phyloP scores from a whole-genome alignment of 495 filamentous ascomycete species.

The Hypoxylon subgilvum region DNA sequence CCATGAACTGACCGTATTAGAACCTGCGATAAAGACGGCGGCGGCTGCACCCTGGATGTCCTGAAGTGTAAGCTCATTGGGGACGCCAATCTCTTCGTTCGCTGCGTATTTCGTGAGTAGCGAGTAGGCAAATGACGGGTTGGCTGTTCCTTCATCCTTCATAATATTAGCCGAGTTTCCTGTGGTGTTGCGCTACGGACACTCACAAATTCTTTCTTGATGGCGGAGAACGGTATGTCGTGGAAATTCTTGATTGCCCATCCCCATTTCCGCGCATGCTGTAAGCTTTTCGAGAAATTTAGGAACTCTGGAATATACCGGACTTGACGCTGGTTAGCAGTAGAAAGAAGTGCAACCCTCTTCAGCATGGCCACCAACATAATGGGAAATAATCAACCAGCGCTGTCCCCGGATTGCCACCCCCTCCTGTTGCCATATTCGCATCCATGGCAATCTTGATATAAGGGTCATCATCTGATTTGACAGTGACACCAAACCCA shows the following conservation, averaged over 20 bases:
- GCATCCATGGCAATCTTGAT: conserved; percentile 54
- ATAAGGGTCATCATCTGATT: conserved; percentile 49
- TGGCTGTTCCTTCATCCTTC: conserved; percentile 30
- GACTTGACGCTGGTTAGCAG: conserved; percentile 27
- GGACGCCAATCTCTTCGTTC: conserved; percentile 30
- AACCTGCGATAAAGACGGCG: conserved; percentile 57
- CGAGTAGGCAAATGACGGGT: conserved; percentile 44
- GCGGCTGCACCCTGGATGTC: conserved; percentile 58
- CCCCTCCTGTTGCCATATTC: conserved; percentile 49
- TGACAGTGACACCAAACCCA: conserved; percentile 53
- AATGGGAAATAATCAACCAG: conserved; percentile 53
- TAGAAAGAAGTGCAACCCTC: too few relatives aligned
- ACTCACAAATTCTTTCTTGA: conserved; percentile 38
- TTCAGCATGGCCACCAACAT: conserved; percentile 22
- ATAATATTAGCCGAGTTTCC: conserved; percentile 3
- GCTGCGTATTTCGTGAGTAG: conserved; percentile 36
- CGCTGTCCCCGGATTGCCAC: conserved; percentile 50
- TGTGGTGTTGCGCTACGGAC: neutral
- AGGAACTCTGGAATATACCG: conserved; percentile 51
- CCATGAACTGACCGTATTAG: conserved; percentile 54
- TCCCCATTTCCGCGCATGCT: conserved; percentile 47
- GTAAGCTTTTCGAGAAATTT: conserved; percentile 47
- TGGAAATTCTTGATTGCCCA: conserved; percentile 45
- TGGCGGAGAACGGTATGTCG: conserved; percentile 40
- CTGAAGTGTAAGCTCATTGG: conserved; percentile 49